A percentile compares a stretch with the other conserved stretches of the same genome.
phyloP scores from a whole-genome alignment of 768 basidiomycete species.

The Boletales sp. region DNA sequence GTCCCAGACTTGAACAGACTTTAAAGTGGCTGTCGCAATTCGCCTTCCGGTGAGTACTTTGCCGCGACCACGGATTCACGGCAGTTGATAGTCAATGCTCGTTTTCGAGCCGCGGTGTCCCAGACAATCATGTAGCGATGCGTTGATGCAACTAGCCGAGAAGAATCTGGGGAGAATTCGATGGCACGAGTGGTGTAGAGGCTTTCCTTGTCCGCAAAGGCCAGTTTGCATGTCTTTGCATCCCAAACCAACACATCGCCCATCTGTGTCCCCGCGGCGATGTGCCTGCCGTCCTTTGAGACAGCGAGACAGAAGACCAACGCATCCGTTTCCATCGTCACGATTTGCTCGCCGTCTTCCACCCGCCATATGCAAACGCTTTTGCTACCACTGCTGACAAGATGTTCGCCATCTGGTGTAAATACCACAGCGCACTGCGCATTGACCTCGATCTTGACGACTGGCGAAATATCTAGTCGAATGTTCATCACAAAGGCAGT shows the following conservation, averaged over 20 bases:
- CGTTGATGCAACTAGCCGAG: not conserved
- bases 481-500: no score
- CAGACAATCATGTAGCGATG: not conserved
- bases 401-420: no score
- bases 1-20: not conserved
- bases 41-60: not conserved
- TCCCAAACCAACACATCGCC: not conserved
- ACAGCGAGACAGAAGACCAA: not conserved
- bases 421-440: no score
- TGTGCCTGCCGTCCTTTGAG: slow-evolving; percentile 1
- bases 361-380: not conserved
- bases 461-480: no score
- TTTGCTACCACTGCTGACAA: no score
- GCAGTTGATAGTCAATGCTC: not conserved
- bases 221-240: not conserved
- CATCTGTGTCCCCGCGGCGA: not conserved
- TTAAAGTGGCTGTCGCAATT: not conserved
- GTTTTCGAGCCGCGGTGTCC: not conserved
- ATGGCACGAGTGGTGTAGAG: no score
- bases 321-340: no score
- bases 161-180: slow-evolving; percentile 5
- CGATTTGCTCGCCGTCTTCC: not conserved
- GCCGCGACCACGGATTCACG: not conserved
- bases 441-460: no score
- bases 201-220: not conserved